These are phyloP conservation scores for Venturia oleaginea DNA, from an alignment of 2,329 filamentous ascomycete genomes.

Conservation along the genomic window DNA sequence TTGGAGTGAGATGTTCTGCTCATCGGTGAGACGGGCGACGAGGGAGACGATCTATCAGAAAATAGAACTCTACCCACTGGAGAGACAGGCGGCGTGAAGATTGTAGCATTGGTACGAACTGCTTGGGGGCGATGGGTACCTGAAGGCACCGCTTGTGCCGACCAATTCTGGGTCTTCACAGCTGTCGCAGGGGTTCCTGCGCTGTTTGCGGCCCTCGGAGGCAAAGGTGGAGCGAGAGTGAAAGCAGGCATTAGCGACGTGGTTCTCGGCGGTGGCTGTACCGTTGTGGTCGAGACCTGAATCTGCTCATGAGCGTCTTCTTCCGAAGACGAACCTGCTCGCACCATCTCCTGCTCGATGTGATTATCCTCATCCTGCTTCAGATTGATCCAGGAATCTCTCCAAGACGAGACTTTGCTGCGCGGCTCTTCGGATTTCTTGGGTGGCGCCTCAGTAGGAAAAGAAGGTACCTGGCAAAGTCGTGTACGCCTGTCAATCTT, in stretches of 20 bases:
- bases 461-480: neutral
- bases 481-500: conserved; percentile 7
- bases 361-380: conserved; percentile 1
- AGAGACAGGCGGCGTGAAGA: neutral
- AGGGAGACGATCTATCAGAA: neutral
- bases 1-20: neutral
- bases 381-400: neutral
- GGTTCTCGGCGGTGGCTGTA: neutral
- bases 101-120: neutral
- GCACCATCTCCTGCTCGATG: neutral
- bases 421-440: neutral
- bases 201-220: neutral
- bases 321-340: neutral
- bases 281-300: neutral
- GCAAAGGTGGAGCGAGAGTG: neutral
- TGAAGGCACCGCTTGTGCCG: neutral
- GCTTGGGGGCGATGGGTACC: neutral
- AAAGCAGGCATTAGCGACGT: neutral
- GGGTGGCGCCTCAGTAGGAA: neutral
- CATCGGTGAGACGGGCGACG: neutral
- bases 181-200: neutral
- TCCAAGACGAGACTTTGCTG: neutral
- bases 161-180: neutral
- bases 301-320: neutral
- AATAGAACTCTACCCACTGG: neutral